These are phyloP conservation scores for Gaultheria prostrata DNA, from an alignment of 148 eudicot species.

Conservation along the genomic window DNA sequence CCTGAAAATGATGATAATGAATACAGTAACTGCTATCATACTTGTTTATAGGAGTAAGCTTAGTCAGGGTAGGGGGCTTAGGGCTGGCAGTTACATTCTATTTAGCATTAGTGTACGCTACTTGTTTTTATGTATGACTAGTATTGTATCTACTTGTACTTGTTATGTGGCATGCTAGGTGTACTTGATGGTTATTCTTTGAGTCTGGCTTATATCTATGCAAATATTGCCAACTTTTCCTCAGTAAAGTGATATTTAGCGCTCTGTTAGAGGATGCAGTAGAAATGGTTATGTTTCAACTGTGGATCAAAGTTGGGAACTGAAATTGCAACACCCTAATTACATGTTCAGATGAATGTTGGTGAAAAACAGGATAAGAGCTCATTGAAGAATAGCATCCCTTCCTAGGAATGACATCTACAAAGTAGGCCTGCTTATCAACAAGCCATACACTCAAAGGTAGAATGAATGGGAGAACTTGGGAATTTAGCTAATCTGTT, in stretches of 20 bases:
- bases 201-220: background rate
- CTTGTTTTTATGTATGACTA: background rate
- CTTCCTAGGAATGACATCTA: background rate
- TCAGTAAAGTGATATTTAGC: background rate
- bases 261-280: background rate
- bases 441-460: background rate
- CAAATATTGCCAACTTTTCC: background rate
- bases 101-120: background rate
- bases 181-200: background rate
- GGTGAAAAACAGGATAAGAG: background rate
- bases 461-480: background rate
- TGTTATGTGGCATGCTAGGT: slow-evolving; percentile 6
- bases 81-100: background rate
- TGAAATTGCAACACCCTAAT: background rate
- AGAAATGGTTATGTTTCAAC: background rate
- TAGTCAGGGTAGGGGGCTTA: background rate
- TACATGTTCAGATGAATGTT: background rate
- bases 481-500: background rate
- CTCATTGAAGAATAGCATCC: background rate
- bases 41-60: background rate
- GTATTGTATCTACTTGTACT: background rate
- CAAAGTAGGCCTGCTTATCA: background rate
- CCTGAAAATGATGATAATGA: background rate
- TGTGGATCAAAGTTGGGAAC: slow-evolving; percentile 7
- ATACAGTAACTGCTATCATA: background rate